Conservation (phyloP, 2,329 filamentous ascomycete species). For the Curvularia eragrostidis region DNA sequence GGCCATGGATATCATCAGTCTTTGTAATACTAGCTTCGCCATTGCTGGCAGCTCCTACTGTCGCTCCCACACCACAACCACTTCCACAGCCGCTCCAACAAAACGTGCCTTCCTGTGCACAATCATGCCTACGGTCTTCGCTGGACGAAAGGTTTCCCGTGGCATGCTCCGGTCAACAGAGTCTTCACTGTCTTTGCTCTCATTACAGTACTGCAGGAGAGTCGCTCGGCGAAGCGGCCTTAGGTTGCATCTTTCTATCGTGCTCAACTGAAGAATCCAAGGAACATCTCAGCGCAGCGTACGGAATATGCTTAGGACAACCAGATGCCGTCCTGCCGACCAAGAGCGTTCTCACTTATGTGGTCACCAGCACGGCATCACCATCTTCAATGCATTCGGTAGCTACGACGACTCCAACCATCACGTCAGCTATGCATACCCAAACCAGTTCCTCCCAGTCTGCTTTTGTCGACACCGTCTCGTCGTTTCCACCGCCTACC, state of each 20-base stretch:
- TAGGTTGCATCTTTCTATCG: conserved; percentile 47
- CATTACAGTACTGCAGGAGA: conserved; percentile 47
- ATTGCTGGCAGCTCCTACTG: conserved; percentile 34
- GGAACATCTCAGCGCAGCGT: conserved; percentile 32
- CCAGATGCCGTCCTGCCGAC: conserved; percentile 47
- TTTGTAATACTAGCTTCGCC: conserved; percentile 45
- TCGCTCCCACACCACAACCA: conserved; percentile 27
- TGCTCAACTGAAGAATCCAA: conserved; percentile 35
- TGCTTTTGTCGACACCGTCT: conserved; percentile 37
- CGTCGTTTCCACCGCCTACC: conserved; percentile 32
- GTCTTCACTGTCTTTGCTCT: conserved; percentile 48
- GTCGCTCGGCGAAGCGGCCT: conserved; percentile 48
- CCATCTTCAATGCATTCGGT: conserved; percentile 18
- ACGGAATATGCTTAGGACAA: conserved; percentile 47
- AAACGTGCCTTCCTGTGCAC: conserved; percentile 46
- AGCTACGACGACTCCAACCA: conserved; percentile 18
- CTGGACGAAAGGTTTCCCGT: conserved; percentile 45
- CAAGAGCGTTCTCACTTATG: conserved; percentile 41
- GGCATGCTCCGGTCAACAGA: conserved; percentile 42
- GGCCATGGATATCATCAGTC: conserved; percentile 47
- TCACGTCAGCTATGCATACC: conserved; percentile 20
- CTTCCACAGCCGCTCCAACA: conserved; percentile 41
- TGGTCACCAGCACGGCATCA: conserved; percentile 31
- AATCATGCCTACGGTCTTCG: conserved; percentile 45
- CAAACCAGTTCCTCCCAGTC: conserved; percentile 27